phyloP scores from a whole-genome alignment of 176 grass and related monocot species.

The Aegilops speltoides region DNA sequence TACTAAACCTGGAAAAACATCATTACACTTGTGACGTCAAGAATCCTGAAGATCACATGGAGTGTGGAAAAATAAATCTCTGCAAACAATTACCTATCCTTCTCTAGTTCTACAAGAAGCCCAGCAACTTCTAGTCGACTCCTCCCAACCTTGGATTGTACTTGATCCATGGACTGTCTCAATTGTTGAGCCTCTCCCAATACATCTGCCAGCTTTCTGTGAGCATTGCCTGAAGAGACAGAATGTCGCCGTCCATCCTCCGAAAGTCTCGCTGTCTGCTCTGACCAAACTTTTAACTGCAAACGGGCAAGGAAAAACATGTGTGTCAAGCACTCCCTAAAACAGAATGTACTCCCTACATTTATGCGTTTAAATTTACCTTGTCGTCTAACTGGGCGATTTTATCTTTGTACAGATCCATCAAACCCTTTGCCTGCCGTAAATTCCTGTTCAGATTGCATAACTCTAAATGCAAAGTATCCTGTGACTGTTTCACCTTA shows the following conservation, averaged over 20 bases:
- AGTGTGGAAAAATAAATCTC: neutral
- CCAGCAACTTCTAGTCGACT: slow-evolving; percentile 54
- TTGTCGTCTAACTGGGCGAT: slow-evolving; percentile 62
- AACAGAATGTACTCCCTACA: neutral
- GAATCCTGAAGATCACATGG: slow-evolving; percentile 7
- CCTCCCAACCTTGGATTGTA: slow-evolving; percentile 52
- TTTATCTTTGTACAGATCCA: slow-evolving; percentile 74
- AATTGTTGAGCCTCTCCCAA: slow-evolving; percentile 50
- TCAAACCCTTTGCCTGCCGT: slow-evolving; percentile 47
- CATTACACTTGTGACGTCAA: neutral
- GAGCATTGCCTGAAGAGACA: slow-evolving; percentile 43
- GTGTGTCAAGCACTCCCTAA: slow-evolving; percentile 13
- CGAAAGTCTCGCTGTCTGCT: slow-evolving; percentile 54
- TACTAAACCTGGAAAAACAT: slow-evolving; percentile 63
- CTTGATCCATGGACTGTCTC: slow-evolving; percentile 45
- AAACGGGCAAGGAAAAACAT: slow-evolving; percentile 16
- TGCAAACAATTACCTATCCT: slow-evolving; percentile 61
- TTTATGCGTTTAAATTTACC: slow-evolving; percentile 35
- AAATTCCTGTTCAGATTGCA: slow-evolving; percentile 55
- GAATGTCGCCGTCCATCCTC: slow-evolving; percentile 59
- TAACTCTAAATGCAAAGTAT: slow-evolving; percentile 55
- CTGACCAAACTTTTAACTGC: slow-evolving; percentile 74
- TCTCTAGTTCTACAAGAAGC: slow-evolving; percentile 73
- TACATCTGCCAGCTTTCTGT: slow-evolving; percentile 57
- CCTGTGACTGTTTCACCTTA: slow-evolving; percentile 55